Evolutionary conservation across 2,329 filamentous ascomycete species (phyloP), one percentile per base, ranked within the genome.

Genomic region (Westerdykella sp.): DNA sequence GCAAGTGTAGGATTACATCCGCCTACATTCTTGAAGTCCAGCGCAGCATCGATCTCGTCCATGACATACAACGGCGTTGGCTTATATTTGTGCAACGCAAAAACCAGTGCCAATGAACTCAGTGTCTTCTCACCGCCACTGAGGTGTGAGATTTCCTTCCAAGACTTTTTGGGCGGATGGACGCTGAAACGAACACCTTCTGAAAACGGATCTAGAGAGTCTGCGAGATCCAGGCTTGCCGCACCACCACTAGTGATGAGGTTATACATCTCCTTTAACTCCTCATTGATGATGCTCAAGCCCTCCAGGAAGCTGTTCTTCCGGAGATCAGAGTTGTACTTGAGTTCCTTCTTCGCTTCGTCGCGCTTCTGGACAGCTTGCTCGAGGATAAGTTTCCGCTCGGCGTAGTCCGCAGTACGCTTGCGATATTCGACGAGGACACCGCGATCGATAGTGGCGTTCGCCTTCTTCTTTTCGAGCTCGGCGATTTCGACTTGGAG

Each of bases 161-260:
- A 98, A 62, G 85, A 93, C 78, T 98, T 98, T 80, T 98, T 98
- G 11, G 93, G 93, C 40, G 93, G 94, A 93, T 98, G 98, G 53
- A 98, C 94, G 43, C 84, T 91, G 74, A 98, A 98, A 38, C 96
- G 67, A 49, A 98, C 97, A 21, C 93, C 93, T 69, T 98, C 93
- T 6, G 86, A 89, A 74, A 98, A 98, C 0, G 93, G 93, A 65
- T 98, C 94, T 2, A 98, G 74, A 14, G 85, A 91, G 72, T 98
- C 93, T 34, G 98, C 93, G 18, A 98, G 81, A 68, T 98, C 94
- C 11, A 98, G 79, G 71, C 98, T 93, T 0, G 93, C 93, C 59
- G 98, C 98, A 43, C 93, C 93, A 48, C 93, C 93, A 89, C 98
- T 97, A 16, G 93, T 98, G 66, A 98, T 98, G 90, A 98, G 96